Evolutionary conservation across 164 flowering plant species (phyloP).

Genomic region (Stephania cephalantha): DNA sequence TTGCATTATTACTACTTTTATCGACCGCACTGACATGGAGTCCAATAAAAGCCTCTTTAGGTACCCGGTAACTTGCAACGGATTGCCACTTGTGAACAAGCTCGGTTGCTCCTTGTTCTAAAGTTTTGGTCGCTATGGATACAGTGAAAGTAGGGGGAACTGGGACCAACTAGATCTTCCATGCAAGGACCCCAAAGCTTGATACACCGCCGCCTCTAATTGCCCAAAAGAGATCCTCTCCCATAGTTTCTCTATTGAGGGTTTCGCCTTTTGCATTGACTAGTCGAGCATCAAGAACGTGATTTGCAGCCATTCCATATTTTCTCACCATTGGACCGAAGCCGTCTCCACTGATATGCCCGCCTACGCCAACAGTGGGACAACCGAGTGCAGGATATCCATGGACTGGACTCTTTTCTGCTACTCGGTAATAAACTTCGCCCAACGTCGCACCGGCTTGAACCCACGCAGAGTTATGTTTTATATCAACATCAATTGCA

Average conservation of each 20-base stretch:
- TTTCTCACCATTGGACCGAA: slow-evolving; percentile 6
- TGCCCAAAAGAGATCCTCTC: too few species aligned
- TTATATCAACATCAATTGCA: neutral
- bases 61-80: neutral
- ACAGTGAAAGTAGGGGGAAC: too few species aligned
- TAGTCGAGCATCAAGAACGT: slow-evolving; percentile 1
- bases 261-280: too few species aligned
- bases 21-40: neutral
- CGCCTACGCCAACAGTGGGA: slow-evolving; percentile 8
- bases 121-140: too few species aligned
- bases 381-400: slow-evolving; percentile 8
- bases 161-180: too few species aligned
- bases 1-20: neutral
- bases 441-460: neutral
- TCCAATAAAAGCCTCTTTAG: slow-evolving; percentile 6
- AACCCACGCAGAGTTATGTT: slow-evolving; percentile 5
- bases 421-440: slow-evolving; percentile 8
- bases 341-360: neutral
- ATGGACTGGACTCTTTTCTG: slow-evolving; percentile 1
- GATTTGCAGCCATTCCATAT: slow-evolving; percentile 5
- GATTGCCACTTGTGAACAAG: slow-evolving; percentile 7
- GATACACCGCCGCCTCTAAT: too few species aligned
- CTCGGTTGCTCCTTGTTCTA: too few species aligned
- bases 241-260: too few species aligned
- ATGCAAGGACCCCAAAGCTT: too few species aligned